Base-by-base conservation (phyloP, 345 rosid genomes). In the Rhizophora apiculata region DNA sequence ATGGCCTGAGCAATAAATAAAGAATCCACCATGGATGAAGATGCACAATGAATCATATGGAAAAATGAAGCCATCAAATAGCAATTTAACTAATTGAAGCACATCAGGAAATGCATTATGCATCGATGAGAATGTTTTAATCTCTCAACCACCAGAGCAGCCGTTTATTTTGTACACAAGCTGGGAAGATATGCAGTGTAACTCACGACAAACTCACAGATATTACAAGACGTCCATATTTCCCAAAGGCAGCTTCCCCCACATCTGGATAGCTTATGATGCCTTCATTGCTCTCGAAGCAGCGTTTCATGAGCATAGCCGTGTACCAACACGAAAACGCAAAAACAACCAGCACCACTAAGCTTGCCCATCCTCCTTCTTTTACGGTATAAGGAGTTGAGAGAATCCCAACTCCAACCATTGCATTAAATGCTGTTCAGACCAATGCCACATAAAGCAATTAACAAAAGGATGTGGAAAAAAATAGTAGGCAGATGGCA, bases 241-340 rank as follows among this genome's bases (percentile, higher is more conserved):
- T 90, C 31, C 99, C 99, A 43, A 95, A 95, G 58, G 99, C 96
- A 56, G 96, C 99, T 84, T 95, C 88, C 56, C 97, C 97, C 60
- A 95, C 79, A 73, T 95, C 99, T 39, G 99, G 97, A 70, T 95
- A 95, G 31, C 92, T 79, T 31, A 78, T 31, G 56, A 91, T 81
- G 54, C 96, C 97, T 46, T 83, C 84, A 70, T 73, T 86, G 82
- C 86, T 85, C 79, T 94, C 96, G 75, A 88, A 89, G 81, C 99
- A 94, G 3, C 83, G 78, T 73, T 71, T 83, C 97, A 94, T 88
- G 21, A 91, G 96, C 68, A 81, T 75, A 27, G 97, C 97, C 20
- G 97, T 94, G 78, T 91, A 94, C 73, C 90, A 94, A 78, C 90
- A 94, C 2, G 85, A 80, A 62, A 78, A 70, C 3, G 89, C 86